phyloP scores from a whole-genome alignment of 352 stramenopile species.

The Globisporangium acanthophoron region DNA sequence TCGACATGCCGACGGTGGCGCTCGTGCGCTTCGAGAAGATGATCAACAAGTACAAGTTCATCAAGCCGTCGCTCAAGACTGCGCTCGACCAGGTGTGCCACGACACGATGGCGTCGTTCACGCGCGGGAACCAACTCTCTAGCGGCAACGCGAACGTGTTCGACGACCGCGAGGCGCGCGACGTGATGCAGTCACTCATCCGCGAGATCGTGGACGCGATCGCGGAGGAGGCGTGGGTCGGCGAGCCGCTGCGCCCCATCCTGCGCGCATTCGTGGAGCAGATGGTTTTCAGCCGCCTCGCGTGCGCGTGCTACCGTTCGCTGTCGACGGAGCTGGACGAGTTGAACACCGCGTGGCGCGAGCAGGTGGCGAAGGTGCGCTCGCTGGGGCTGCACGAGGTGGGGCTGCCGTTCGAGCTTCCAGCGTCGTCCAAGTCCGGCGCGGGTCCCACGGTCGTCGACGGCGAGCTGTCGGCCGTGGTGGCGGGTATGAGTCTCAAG shows the following conservation, averaged over 20 bases:
- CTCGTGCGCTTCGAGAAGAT: slow-evolving; percentile 73
- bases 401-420: slow-evolving; percentile 39
- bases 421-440: background rate
- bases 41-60: slow-evolving; percentile 43
- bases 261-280: slow-evolving; percentile 61
- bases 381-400: slow-evolving; percentile 46
- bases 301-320: slow-evolving; percentile 51
- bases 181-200: slow-evolving; percentile 70
- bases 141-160: slow-evolving; percentile 28
- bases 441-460: slow-evolving; percentile 1
- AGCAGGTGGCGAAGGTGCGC: slow-evolving; percentile 39
- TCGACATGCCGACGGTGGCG: slow-evolving; percentile 37
- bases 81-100: slow-evolving; percentile 58
- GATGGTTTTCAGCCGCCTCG: slow-evolving; percentile 70
- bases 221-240: slow-evolving; percentile 28
- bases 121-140: slow-evolving; percentile 14
- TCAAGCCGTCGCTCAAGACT: slow-evolving; percentile 56
- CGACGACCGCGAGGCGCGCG: slow-evolving; percentile 36
- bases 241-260: slow-evolving; percentile 15
- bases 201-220: slow-evolving; percentile 57
- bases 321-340: slow-evolving; percentile 56
- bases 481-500: too few species aligned
- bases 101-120: slow-evolving; percentile 58
- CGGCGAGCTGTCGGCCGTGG: background rate
- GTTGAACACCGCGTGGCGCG: slow-evolving; percentile 59